A percentile compares a stretch with the other conserved stretches of the same genome.
Evolutionary conservation across 2,329 filamentous ascomycete genomes (phyloP).

Genomic region (Trichophyton rubrum): DNA sequence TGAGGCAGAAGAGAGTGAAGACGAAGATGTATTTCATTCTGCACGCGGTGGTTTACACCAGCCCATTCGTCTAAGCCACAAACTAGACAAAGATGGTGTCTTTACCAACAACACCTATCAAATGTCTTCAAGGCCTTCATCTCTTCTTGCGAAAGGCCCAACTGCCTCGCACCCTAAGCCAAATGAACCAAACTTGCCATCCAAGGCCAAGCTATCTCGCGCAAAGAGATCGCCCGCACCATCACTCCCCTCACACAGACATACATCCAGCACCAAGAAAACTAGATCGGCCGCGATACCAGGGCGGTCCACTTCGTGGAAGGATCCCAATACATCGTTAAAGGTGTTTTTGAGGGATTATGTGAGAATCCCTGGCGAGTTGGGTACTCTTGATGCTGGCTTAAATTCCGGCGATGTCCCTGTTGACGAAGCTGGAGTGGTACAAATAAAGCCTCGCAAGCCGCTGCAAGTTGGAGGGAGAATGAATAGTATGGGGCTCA

Average conservation of each 20-base stretch:
- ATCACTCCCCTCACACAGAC: not conserved
- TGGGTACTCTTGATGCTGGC: slow-evolving; percentile 13
- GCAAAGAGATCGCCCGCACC: not conserved
- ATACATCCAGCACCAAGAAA: not conserved
- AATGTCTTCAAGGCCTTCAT: not conserved
- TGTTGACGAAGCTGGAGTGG: slow-evolving; percentile 24
- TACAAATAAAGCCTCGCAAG: slow-evolving; percentile 8
- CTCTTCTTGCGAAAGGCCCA: not conserved
- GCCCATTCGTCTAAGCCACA: not conserved
- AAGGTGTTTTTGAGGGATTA: slow-evolving; percentile 27
- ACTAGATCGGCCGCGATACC: not conserved
- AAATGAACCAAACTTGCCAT: not conserved
- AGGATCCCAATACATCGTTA: slow-evolving; percentile 27
- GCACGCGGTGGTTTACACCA: not conserved
- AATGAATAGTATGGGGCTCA: slow-evolving; percentile 2
- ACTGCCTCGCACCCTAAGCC: not conserved
- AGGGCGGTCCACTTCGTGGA: slow-evolving; percentile 18
- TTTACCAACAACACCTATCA: not conserved
- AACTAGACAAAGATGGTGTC: not conserved
- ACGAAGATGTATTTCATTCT: not conserved
- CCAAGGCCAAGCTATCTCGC: not conserved
- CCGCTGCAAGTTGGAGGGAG: not conserved
- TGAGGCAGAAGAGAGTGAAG: not conserved
- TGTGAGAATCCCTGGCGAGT: slow-evolving; percentile 22
- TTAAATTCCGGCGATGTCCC: slow-evolving; percentile 16